Percentiles rank a stretch among this genome's conserved stretches.
Conservation (phyloP, 495 filamentous ascomycete genomes). For the Aspergillus cristatus region DNA sequence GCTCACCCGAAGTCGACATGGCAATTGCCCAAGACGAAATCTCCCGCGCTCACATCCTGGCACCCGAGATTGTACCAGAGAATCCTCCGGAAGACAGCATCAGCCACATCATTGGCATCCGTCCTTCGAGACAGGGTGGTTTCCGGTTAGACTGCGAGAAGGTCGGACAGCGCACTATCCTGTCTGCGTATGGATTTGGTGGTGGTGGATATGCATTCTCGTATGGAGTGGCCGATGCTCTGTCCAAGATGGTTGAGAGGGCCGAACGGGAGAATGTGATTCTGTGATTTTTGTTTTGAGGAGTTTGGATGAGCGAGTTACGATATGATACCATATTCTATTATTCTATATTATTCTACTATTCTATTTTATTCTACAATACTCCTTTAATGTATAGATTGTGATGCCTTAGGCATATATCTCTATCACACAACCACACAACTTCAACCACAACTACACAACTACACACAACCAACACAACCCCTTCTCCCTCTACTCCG, state of each 20-base stretch:
- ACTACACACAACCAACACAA: too few relatives aligned
- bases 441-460: too few relatives aligned
- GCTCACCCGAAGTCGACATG: conserved; percentile 29
- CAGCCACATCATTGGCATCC: conserved; percentile 34
- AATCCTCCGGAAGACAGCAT: conserved; percentile 20
- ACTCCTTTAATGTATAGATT: too few relatives aligned
- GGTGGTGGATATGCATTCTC: conserved; percentile 38
- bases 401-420: too few relatives aligned
- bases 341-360: too few relatives aligned
- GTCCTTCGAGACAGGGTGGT: conserved; percentile 28
- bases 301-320: background rate
- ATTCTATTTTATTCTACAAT: background rate
- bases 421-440: too few relatives aligned
- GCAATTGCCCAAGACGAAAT: conserved; percentile 34
- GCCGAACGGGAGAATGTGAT: conserved; percentile 28
- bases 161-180: conserved; percentile 15
- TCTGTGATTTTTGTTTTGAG: conserved; percentile 3
- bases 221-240: conserved; percentile 31
- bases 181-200: conserved; percentile 37
- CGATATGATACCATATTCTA: too few relatives aligned
- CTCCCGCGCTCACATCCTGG: conserved; percentile 30
- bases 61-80: conserved; percentile 30
- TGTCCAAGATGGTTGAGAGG: conserved; percentile 31
- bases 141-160: conserved; percentile 30
- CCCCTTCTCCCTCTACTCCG: too few relatives aligned